These are phyloP conservation scores for Tolypocladium guangdongense DNA, from an alignment of 2,329 filamentous ascomycete species.

Conservation along the genomic window DNA sequence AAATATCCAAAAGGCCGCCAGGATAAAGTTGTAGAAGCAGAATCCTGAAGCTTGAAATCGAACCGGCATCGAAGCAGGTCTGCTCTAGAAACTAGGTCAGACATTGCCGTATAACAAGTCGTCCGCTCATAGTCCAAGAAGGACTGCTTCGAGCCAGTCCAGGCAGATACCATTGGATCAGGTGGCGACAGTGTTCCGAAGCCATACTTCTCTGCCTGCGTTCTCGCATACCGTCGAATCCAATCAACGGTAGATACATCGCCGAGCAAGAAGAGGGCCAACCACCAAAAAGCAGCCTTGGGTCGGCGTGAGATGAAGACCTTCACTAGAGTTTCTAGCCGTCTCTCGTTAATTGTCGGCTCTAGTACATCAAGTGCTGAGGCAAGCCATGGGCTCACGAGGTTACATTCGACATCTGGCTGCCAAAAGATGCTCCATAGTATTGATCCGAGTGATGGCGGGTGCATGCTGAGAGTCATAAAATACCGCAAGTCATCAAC, in stretches of 20 bases:
- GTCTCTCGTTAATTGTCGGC: conserved; percentile 3
- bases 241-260: conserved; percentile 1
- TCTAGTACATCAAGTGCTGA: conserved; percentile 4
- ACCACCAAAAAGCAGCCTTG: conserved; percentile 10
- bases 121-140: conserved; percentile 1
- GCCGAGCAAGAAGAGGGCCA: conserved; percentile 8
- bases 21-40: too few species aligned
- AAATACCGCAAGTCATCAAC: too few species aligned
- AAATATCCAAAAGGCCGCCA: too few species aligned
- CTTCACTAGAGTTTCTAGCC: conserved; percentile 5
- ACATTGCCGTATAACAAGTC: background rate
- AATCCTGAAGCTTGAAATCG: background rate
- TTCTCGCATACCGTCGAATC: conserved; percentile 7
- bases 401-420: too few species aligned
- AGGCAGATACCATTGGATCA: conserved; percentile 5
- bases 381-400: conserved; percentile 5
- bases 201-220: conserved; percentile 6
- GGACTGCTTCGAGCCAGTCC: conserved; percentile 4
- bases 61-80: background rate
- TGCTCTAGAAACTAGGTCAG: background rate
- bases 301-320: conserved; percentile 8
- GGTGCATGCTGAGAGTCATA: too few species aligned
- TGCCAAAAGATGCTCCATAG: too few species aligned
- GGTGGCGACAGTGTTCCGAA: conserved; percentile 3
- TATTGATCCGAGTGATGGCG: too few species aligned